phyloP scores from a whole-genome alignment of 1,139 yeast species.

The Suhomyces terraborum region DNA sequence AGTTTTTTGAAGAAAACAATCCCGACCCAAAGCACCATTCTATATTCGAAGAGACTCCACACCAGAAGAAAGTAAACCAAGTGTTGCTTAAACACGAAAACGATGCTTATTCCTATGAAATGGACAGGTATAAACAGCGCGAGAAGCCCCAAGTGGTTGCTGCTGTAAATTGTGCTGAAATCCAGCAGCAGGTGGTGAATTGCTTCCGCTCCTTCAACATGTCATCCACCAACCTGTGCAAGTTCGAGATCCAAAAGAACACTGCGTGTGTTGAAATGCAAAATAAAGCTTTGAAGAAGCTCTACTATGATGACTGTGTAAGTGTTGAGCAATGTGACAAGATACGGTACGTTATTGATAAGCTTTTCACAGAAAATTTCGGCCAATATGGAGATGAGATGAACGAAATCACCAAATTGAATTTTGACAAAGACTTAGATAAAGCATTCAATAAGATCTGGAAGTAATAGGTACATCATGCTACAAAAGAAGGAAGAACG shows the following conservation, averaged over 20 bases:
- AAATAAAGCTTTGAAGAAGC: constrained; percentile 35
- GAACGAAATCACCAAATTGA: constrained; percentile 28
- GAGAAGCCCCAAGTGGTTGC: constrained; percentile 31
- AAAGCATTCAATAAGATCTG: constrained; percentile 38
- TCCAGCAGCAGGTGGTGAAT: constrained; percentile 40
- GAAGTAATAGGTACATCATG: too few species aligned
- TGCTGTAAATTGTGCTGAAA: constrained; percentile 45
- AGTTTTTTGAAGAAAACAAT: constrained; percentile 35
- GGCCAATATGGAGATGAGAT: constrained; percentile 43
- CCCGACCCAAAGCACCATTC: constrained; percentile 31
- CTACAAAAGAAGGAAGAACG: too few species aligned
- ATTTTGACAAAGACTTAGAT: constrained; percentile 37
- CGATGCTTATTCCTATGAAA: constrained; percentile 28
- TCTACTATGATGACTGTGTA: constrained; percentile 45
- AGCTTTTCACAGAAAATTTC: constrained; percentile 39
- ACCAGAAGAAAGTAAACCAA: constrained; percentile 32
- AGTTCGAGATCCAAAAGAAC: constrained; percentile 30
- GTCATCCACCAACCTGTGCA: constrained; percentile 31
- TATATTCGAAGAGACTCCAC: constrained; percentile 31
- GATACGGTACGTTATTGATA: constrained; percentile 41
- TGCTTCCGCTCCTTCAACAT: constrained; percentile 41
- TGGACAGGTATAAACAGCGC: constrained; percentile 36
- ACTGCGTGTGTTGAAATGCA: constrained; percentile 40
- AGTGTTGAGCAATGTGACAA: constrained; percentile 41
- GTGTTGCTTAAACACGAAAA: constrained; percentile 25